These are phyloP conservation scores for Penicillium salamii DNA, from an alignment of 495 filamentous ascomycete genomes.

Conservation along the genomic window DNA sequence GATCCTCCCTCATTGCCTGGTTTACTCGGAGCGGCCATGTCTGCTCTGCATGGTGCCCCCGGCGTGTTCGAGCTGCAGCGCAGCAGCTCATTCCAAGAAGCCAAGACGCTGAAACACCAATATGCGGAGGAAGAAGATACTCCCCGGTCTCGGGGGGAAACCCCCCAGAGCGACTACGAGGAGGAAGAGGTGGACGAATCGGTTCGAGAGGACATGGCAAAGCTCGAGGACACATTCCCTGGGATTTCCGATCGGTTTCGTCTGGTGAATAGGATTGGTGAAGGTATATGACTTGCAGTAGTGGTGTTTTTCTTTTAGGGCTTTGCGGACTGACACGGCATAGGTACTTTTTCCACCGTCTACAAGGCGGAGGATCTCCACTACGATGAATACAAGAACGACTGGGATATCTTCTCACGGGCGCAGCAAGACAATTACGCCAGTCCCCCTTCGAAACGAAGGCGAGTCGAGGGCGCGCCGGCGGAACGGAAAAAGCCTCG, in stretches of 20 bases:
- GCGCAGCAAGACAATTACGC: slow-evolving; percentile 60
- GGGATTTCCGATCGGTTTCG: slow-evolving; percentile 82
- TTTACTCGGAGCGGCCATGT: slow-evolving; percentile 21
- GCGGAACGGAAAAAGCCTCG: slow-evolving; percentile 49
- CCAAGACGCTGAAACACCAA: slow-evolving; percentile 10
- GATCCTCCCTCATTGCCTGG: too few species aligned
- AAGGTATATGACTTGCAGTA: slow-evolving; percentile 57
- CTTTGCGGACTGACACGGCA: slow-evolving; percentile 10
- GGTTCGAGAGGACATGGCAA: slow-evolving; percentile 81
- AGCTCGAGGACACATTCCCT: slow-evolving; percentile 74
- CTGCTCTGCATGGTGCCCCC: slow-evolving; percentile 23
- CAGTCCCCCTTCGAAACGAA: slow-evolving; percentile 56
- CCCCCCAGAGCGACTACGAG: slow-evolving; percentile 13
- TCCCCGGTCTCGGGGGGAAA: slow-evolving; percentile 26
- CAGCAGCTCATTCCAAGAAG: slow-evolving; percentile 13
- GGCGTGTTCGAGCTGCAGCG: slow-evolving; percentile 26
- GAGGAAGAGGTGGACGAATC: slow-evolving; percentile 62
- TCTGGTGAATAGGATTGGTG: slow-evolving; percentile 93
- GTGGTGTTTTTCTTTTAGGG: not conserved
- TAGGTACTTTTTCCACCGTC: slow-evolving; percentile 95
- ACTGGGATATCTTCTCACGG: slow-evolving; percentile 70
- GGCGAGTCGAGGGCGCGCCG: slow-evolving; percentile 34
- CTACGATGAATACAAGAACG: slow-evolving; percentile 79
- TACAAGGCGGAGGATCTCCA: slow-evolving; percentile 97
- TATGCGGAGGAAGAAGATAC: slow-evolving; percentile 32